Conservation (phyloP, 129 eudicot species). For the Pseudognaphalium luteoalbum region DNA sequence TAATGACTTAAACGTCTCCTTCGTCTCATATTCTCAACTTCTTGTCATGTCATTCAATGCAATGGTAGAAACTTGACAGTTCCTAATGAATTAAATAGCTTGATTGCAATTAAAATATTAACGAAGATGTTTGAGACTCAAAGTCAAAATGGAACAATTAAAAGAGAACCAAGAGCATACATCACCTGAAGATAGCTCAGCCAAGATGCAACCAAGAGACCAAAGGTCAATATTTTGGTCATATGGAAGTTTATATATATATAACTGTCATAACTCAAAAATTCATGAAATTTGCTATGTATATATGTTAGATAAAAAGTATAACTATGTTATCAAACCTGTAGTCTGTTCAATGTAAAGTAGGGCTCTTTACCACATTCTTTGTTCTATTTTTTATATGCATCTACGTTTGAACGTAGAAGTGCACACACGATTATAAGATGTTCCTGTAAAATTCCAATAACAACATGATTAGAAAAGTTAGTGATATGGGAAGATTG, state of each 20-base stretch:
- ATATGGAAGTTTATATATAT: conserved; percentile 65
- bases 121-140: conserved; percentile 5
- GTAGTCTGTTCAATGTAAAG: conserved; percentile 74
- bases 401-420: conserved; percentile 82
- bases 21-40: too few relatives aligned
- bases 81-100: background rate
- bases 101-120: background rate
- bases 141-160: conserved; percentile 10
- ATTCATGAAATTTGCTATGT: background rate
- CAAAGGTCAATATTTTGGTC: conserved; percentile 90
- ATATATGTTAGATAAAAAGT: background rate
- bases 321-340: conserved; percentile 49
- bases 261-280: conserved; percentile 21
- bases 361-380: conserved; percentile 92
- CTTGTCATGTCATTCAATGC: too few relatives aligned
- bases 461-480: conserved; percentile 15
- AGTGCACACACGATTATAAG: conserved; percentile 91
- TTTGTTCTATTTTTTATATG: conserved; percentile 76
- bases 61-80: too few relatives aligned
- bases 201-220: conserved; percentile 96
- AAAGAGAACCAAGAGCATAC: conserved; percentile 38
- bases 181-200: conserved; percentile 84
- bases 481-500: background rate
- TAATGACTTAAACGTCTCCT: background rate
- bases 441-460: conserved; percentile 66